Evolutionary conservation across 1,139 yeast species (phyloP).

Genomic region (Candida tunisiensis): DNA sequence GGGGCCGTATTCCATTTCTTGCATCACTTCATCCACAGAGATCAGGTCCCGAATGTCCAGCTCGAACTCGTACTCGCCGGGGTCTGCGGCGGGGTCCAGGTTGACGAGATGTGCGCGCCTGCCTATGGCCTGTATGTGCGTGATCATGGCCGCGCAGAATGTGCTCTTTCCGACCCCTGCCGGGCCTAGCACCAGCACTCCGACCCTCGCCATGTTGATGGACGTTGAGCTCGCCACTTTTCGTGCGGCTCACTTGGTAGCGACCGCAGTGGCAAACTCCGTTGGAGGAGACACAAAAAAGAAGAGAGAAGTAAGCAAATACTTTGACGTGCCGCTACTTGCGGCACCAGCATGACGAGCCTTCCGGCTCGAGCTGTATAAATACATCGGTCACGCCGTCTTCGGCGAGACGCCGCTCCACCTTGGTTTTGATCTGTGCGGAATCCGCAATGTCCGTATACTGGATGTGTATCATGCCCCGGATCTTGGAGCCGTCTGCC

Average conservation of each 20-base stretch:
- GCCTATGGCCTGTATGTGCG: slow-evolving; percentile 82
- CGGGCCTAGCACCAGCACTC: slow-evolving; percentile 90
- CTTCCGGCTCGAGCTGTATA: slow-evolving; percentile 23
- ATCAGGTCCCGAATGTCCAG: slow-evolving; percentile 86
- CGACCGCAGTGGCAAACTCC: background rate
- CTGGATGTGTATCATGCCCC: slow-evolving; percentile 45
- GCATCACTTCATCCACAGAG: slow-evolving; percentile 93
- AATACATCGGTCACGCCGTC: slow-evolving; percentile 19
- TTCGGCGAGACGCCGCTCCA: slow-evolving; percentile 26
- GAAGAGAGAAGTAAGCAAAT: slow-evolving; percentile 1
- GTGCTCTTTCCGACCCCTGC: slow-evolving; percentile 93
- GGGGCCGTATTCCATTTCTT: slow-evolving; percentile 85
- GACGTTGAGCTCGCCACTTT: background rate
- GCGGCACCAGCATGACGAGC: slow-evolving; percentile 19
- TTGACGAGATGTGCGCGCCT: slow-evolving; percentile 90
- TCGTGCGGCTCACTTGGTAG: too few relatives aligned
- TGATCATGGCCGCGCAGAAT: slow-evolving; percentile 72
- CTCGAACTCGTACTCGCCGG: slow-evolving; percentile 79
- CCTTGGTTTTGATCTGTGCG: slow-evolving; percentile 40
- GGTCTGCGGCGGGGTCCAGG: slow-evolving; percentile 95
- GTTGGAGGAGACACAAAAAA: background rate
- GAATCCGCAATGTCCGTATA: slow-evolving; percentile 52
- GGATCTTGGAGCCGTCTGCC: slow-evolving; percentile 39
- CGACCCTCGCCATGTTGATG: slow-evolving; percentile 69
- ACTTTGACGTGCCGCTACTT: background rate